phyloP scores from a whole-genome alignment of 1,139 yeast genomes.

The Geotrichum aggregatum region DNA sequence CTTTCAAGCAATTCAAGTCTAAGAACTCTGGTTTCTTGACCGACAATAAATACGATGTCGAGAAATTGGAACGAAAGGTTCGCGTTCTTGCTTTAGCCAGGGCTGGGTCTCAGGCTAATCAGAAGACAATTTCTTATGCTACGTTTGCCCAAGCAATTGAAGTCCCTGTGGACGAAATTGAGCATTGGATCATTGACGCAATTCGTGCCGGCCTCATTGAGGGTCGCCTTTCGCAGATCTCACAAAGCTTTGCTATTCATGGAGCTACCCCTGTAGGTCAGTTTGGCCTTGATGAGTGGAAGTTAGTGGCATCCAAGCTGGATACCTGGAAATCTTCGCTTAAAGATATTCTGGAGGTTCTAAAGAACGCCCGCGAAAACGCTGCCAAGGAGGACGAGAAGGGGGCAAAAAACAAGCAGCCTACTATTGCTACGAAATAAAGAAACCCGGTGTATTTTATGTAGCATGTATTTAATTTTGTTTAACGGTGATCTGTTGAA shows the following conservation, averaged over 20 bases:
- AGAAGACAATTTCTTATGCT: conserved; percentile 35
- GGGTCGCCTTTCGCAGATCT: conserved; percentile 44
- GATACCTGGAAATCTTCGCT: conserved; percentile 40
- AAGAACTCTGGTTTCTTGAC: conserved; percentile 23
- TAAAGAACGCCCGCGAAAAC: conserved; percentile 35
- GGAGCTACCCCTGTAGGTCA: conserved; percentile 40
- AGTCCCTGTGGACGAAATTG: conserved; percentile 39
- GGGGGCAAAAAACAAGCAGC: conserved; percentile 9
- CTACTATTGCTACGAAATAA: conserved; percentile 3
- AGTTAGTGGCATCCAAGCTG: conserved; percentile 36
- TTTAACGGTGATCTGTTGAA: background rate
- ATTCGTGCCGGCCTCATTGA: conserved; percentile 44
- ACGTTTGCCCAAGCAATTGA: conserved; percentile 37
- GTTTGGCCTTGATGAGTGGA: conserved; percentile 42
- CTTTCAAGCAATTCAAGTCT: conserved; percentile 26
- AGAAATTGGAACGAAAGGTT: conserved; percentile 31
- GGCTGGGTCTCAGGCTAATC: conserved; percentile 29
- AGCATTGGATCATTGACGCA: conserved; percentile 43
- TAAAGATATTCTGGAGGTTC: conserved; percentile 37
- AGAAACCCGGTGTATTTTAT: conserved; percentile 4
- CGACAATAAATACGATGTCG: conserved; percentile 28
- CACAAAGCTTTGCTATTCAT: conserved; percentile 40
- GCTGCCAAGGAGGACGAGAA: conserved; percentile 30
- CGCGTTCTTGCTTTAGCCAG: conserved; percentile 32
- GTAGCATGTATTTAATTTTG: conserved; percentile 7